Evolutionary conservation across 768 basidiomycete genomes (phyloP).

Genomic region (Leccinum ochraceum): DNA sequence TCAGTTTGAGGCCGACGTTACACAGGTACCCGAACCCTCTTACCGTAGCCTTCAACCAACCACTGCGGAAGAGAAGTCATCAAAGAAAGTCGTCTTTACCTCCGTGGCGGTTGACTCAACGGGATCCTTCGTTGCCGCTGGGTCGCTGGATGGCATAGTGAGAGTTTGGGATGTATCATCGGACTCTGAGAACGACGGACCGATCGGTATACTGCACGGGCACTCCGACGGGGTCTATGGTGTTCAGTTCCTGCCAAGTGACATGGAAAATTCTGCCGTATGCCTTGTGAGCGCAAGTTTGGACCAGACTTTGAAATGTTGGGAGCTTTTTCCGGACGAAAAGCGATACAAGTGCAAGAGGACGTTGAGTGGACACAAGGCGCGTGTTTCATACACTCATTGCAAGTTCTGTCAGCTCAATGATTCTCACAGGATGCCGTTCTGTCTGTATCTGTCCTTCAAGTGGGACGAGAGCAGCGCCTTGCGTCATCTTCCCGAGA

Average conservation of each 20-base stretch:
- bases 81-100: conserved; percentile 31
- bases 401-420: background rate
- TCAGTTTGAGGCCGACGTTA: conserved; percentile 22
- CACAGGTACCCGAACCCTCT: conserved; percentile 20
- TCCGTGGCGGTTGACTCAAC: conserved; percentile 30
- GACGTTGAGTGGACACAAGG: conserved; percentile 35
- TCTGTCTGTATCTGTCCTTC: conserved; percentile 31
- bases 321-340: conserved; percentile 41
- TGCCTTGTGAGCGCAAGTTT: conserved; percentile 33
- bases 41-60: conserved; percentile 24
- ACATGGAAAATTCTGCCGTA: conserved; percentile 27
- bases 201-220: conserved; percentile 26
- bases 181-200: conserved; percentile 29
- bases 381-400: conserved; percentile 1
- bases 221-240: conserved; percentile 34
- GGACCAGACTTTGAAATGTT: conserved; percentile 39
- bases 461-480: conserved; percentile 35
- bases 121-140: conserved; percentile 50
- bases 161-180: conserved; percentile 52
- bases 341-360: conserved; percentile 30
- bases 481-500: conserved; percentile 42
- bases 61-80: conserved; percentile 14
- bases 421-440: conserved; percentile 30
- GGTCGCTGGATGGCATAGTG: conserved; percentile 51
- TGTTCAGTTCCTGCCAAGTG: conserved; percentile 32